phyloP scores from a whole-genome alignment of 1,284 basidiomycete genomes.

The Cryptococcus maquisensis region DNA sequence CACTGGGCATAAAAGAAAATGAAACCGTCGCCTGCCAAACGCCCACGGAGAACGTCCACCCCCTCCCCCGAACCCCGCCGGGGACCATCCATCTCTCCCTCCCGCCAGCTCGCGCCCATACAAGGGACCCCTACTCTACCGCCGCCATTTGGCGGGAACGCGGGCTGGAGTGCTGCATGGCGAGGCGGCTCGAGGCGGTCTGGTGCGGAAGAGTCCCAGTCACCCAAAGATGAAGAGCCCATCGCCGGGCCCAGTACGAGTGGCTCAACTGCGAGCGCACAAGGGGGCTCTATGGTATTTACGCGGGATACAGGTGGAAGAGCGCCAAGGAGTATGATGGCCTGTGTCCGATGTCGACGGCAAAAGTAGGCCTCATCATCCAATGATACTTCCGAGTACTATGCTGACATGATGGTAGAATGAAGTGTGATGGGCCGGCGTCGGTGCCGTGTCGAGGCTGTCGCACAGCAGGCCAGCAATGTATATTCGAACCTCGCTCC shows the following conservation, averaged over 20 bases:
- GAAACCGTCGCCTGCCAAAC: conserved; percentile 21
- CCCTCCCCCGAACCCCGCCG: conserved; percentile 12
- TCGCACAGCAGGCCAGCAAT: conserved; percentile 38
- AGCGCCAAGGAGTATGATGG: conserved; percentile 47
- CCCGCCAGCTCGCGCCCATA: conserved; percentile 15
- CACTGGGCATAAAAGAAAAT: conserved; percentile 1
- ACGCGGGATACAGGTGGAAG: conserved; percentile 34
- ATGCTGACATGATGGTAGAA: conserved; percentile 17
- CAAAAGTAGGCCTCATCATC: conserved; percentile 31
- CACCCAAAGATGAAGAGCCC: conserved; percentile 16
- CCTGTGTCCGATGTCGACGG: conserved; percentile 39
- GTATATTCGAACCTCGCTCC: conserved; percentile 42
- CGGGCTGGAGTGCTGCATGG: conserved; percentile 13
- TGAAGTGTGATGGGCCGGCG: conserved; percentile 47
- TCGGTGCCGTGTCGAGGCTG: conserved; percentile 44
- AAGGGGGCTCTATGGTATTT: conserved; percentile 20
- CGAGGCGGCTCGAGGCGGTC: conserved; percentile 11
- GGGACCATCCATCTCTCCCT: conserved; percentile 15
- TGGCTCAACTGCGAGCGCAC: neutral
- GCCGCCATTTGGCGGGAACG: conserved; percentile 14
- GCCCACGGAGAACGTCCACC: conserved; percentile 14
- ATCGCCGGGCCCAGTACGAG: neutral
- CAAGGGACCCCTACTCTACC: conserved; percentile 12
- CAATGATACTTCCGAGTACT: neutral
- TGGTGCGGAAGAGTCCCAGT: conserved; percentile 19